A percentile compares a stretch with the other conserved stretches of the same genome.
Evolutionary conservation across 805 yeast species (phyloP).

Genomic region (Ascoidea rubescens): DNA sequence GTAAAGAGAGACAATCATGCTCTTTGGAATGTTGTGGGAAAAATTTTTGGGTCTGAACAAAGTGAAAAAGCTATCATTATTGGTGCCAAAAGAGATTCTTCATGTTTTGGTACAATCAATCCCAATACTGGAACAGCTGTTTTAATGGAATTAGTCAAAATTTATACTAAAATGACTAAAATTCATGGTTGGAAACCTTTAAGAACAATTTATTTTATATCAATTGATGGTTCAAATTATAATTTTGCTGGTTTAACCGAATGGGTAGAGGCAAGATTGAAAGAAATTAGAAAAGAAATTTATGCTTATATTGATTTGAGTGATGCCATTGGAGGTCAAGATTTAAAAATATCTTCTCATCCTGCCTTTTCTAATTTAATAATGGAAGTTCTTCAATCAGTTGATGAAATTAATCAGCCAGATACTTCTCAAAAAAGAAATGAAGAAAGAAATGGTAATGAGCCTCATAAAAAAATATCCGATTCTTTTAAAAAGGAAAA

Average conservation of each 20-base stretch:
- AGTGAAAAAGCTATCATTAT: constrained; percentile 55
- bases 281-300: constrained; percentile 42
- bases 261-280: constrained; percentile 46
- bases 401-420: constrained; percentile 12
- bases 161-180: constrained; percentile 50
- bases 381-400: constrained; percentile 10
- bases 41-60: constrained; percentile 72
- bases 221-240: constrained; percentile 73
- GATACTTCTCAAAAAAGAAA: constrained; percentile 3
- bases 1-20: constrained; percentile 41
- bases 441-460: not conserved
- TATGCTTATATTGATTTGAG: constrained; percentile 63
- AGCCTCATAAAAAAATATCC: not conserved
- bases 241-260: constrained; percentile 80
- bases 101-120: constrained; percentile 58
- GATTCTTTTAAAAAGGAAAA: constrained; percentile 1
- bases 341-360: constrained; percentile 43
- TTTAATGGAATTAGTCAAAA: constrained; percentile 54
- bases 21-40: constrained; percentile 68
- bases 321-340: constrained; percentile 41
- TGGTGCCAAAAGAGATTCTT: constrained; percentile 74
- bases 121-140: constrained; percentile 67
- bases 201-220: constrained; percentile 67
- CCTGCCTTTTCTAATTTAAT: constrained; percentile 40
- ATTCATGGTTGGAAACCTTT: constrained; percentile 71